Percentiles rank a stretch among this genome's conserved stretches.
phyloP scores from a whole-genome alignment of 1,284 basidiomycete genomes.

The Trichosporon faecale region DNA sequence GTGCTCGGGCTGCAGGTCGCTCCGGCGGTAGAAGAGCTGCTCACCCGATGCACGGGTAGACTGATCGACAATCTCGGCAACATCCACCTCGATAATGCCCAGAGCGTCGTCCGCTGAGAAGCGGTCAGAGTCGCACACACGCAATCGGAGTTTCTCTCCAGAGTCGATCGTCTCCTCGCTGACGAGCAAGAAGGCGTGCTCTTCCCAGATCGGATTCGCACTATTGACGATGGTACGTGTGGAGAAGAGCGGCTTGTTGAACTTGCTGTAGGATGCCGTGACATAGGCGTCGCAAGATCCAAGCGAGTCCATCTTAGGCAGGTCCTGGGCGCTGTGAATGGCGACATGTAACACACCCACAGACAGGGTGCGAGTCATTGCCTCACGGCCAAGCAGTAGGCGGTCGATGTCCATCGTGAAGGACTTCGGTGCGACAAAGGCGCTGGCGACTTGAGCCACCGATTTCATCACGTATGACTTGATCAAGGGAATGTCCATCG shows the following conservation, averaged over 20 bases:
- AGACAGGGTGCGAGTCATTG: constrained; percentile 35
- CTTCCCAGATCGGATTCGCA: constrained; percentile 49
- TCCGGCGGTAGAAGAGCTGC: constrained; percentile 35
- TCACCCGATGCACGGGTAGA: constrained; percentile 22
- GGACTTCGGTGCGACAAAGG: constrained; percentile 47
- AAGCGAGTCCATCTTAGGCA: constrained; percentile 48
- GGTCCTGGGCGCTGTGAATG: constrained; percentile 41
- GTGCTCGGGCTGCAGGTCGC: constrained; percentile 33
- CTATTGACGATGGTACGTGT: constrained; percentile 49
- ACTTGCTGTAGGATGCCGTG: constrained; percentile 45
- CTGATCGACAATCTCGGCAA: constrained; percentile 48
- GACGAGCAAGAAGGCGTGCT: constrained; percentile 33
- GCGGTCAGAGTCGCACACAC: constrained; percentile 52
- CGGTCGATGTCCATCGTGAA: constrained; percentile 51
- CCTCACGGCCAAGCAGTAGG: constrained; percentile 46
- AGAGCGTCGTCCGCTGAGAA: constrained; percentile 54
- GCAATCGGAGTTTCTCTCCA: constrained; percentile 46
- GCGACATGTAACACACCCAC: constrained; percentile 50
- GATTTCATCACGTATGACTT: constrained; percentile 48
- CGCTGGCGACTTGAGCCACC: constrained; percentile 46
- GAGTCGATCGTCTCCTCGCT: constrained; percentile 44
- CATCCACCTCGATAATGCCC: constrained; percentile 51
- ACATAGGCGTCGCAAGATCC: constrained; percentile 52
- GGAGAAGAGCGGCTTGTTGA: constrained; percentile 49
- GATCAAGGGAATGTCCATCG: constrained; percentile 49